A percentile compares a stretch with the other conserved stretches of the same genome.
Evolutionary conservation across 2,329 filamentous ascomycete genomes (phyloP).

Genomic region (Fusarium guadeloupense): DNA sequence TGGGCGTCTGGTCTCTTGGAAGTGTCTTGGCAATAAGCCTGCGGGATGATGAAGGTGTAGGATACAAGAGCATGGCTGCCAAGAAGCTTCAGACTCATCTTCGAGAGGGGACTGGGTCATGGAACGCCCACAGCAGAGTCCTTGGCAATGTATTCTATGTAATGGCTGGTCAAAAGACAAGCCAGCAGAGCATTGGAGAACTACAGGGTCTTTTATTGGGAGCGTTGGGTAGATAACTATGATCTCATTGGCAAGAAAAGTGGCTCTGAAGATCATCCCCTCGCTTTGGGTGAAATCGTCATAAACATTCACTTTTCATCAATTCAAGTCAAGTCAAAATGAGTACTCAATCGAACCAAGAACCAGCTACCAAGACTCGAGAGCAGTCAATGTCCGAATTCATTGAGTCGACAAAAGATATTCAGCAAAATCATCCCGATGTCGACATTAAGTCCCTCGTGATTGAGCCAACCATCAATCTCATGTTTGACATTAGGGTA

Average conservation of each 20-base stretch:
- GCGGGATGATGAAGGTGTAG: constrained; percentile 51
- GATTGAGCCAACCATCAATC: constrained; percentile 35
- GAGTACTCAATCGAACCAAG: constrained; percentile 1
- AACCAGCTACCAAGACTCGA: constrained; percentile 9
- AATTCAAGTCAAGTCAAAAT: not conserved
- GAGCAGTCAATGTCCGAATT: constrained; percentile 33
- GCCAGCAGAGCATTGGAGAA: constrained; percentile 39
- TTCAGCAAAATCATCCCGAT: constrained; percentile 26
- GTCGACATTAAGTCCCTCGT: constrained; percentile 26
- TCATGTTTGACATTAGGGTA: constrained; percentile 34
- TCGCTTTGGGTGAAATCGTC: too few relatives aligned
- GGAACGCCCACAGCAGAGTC: constrained; percentile 64
- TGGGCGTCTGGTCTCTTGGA: constrained; percentile 77
- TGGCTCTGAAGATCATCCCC: not conserved
- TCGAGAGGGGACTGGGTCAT: constrained; percentile 43
- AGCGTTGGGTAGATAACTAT: constrained; percentile 22
- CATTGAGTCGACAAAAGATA: constrained; percentile 15
- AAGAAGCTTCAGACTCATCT: constrained; percentile 54
- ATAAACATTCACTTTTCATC: constrained; percentile 5
- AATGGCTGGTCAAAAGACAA: constrained; percentile 63
- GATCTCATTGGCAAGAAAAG: constrained; percentile 9
- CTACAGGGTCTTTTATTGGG: constrained; percentile 31
- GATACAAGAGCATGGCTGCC: constrained; percentile 60
- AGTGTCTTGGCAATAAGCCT: constrained; percentile 75
- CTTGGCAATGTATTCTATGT: constrained; percentile 68